Conservation (phyloP, 176 grass and related monocot genomes). For the Typha latifolia region DNA sequence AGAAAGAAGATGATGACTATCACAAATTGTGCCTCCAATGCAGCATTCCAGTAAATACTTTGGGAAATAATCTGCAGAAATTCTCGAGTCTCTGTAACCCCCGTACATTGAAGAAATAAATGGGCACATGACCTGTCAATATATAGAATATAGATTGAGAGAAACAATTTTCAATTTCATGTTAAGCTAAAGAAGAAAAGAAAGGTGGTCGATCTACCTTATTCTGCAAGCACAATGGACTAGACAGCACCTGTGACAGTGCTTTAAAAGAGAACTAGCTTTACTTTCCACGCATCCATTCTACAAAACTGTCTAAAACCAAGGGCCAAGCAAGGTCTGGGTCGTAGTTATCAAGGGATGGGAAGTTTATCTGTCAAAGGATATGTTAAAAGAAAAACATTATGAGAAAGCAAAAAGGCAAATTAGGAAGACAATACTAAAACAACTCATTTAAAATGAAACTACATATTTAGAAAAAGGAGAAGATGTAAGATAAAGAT, state of each 20-base stretch:
- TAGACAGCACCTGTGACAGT: neutral
- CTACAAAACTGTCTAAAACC: conserved; percentile 99
- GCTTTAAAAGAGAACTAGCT: conserved; percentile 21
- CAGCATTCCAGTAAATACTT: neutral
- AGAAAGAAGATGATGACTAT: too few species aligned
- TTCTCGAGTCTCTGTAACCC: too few species aligned
- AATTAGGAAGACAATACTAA: too few species aligned
- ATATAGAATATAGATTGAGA: too few species aligned
- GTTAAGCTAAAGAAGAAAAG: conserved; percentile 2
- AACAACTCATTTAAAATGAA: conserved; percentile 4
- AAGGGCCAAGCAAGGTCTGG: conserved; percentile 86
- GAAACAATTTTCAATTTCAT: too few species aligned
- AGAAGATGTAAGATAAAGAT: conserved; percentile 3
- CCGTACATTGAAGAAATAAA: too few species aligned
- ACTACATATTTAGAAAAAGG: conserved; percentile 17
- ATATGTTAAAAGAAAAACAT: neutral
- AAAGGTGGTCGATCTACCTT: conserved; percentile 26
- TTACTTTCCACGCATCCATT: conserved; percentile 75
- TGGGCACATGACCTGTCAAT: too few species aligned
- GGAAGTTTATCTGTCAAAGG: conserved; percentile 78
- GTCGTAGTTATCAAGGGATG: conserved; percentile 92
- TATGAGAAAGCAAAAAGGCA: too few species aligned
- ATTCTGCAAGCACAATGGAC: conserved; percentile 1
- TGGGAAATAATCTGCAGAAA: too few species aligned
- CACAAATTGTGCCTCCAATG: neutral